Percentiles rank a stretch among this genome's conserved stretches.
Conservation (phyloP, 176 grass and related monocot species). For the Cenchrus purpureus region DNA sequence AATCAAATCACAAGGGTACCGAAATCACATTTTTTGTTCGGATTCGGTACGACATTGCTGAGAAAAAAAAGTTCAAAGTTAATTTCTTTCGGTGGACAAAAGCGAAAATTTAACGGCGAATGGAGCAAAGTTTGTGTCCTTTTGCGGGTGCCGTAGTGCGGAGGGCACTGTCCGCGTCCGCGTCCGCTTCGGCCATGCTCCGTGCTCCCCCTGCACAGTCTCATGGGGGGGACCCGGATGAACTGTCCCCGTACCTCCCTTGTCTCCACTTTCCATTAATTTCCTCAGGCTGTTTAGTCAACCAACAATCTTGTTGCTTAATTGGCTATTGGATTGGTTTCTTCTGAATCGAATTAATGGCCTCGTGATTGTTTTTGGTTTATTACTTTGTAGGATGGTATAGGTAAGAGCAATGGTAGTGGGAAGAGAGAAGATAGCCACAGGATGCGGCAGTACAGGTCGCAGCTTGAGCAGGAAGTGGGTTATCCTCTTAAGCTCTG, state of each 20-base stretch:
- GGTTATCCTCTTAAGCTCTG: constrained; percentile 27
- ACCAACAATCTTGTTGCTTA: constrained; percentile 57
- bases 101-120: constrained; percentile 36
- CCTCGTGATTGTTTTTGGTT: background rate
- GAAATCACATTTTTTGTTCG: background rate
- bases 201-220: constrained; percentile 34
- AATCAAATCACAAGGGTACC: no score
- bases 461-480: constrained; percentile 85
- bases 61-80: background rate
- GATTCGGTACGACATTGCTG: constrained; percentile 8
- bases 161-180: constrained; percentile 40
- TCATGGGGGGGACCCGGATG: constrained; percentile 39
- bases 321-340: constrained; percentile 7
- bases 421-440: constrained; percentile 54
- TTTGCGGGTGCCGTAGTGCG: constrained; percentile 48
- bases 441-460: constrained; percentile 59
- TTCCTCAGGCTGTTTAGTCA: constrained; percentile 36
- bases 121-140: constrained; percentile 26
- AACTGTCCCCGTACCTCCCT: constrained; percentile 35
- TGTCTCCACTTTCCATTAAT: constrained; percentile 41
- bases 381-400: constrained; percentile 59
- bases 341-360: constrained; percentile 30
- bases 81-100: constrained; percentile 35
- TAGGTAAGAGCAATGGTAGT: constrained; percentile 47
- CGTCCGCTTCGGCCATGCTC: background rate